Evolutionary conservation across 2,329 filamentous ascomycete genomes (phyloP).

Genomic region (Hirsutella minnesotensis): DNA sequence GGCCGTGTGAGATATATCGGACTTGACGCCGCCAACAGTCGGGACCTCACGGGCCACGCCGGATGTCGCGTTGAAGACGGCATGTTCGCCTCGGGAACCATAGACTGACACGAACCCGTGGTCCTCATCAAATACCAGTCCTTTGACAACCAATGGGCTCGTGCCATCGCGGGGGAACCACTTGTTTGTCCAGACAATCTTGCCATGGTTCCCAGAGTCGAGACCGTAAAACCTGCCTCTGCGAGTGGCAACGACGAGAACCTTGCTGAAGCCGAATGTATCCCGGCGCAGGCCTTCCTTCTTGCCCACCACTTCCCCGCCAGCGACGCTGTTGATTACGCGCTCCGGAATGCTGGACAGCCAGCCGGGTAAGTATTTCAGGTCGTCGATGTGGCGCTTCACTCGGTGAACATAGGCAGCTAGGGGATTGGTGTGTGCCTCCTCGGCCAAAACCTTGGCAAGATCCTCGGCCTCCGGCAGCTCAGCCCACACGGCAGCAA

Average conservation of each 20-base stretch:
- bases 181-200: constrained; percentile 63
- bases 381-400: constrained; percentile 67
- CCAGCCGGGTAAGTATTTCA: constrained; percentile 65
- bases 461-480: constrained; percentile 62
- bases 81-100: constrained; percentile 48
- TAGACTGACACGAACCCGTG: constrained; percentile 45
- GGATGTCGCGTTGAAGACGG: constrained; percentile 40
- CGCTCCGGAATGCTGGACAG: constrained; percentile 57
- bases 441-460: constrained; percentile 70
- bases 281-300: constrained; percentile 47
- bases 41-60: constrained; percentile 37
- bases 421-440: constrained; percentile 70
- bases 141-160: constrained; percentile 53
- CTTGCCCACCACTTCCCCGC: constrained; percentile 35
- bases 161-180: constrained; percentile 44
- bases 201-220: constrained; percentile 62
- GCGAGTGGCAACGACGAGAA: constrained; percentile 68
- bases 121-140: constrained; percentile 49
- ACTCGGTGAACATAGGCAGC: constrained; percentile 82
- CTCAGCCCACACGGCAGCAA: constrained; percentile 71
- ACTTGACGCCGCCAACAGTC: constrained; percentile 3
- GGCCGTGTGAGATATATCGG: constrained; percentile 27
- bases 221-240: constrained; percentile 71
- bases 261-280: constrained; percentile 80
- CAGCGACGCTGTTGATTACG: constrained; percentile 53